Evolutionary conservation across 148 eudicot genomes (phyloP).

Genomic region (Fallopia convolvulus): DNA sequence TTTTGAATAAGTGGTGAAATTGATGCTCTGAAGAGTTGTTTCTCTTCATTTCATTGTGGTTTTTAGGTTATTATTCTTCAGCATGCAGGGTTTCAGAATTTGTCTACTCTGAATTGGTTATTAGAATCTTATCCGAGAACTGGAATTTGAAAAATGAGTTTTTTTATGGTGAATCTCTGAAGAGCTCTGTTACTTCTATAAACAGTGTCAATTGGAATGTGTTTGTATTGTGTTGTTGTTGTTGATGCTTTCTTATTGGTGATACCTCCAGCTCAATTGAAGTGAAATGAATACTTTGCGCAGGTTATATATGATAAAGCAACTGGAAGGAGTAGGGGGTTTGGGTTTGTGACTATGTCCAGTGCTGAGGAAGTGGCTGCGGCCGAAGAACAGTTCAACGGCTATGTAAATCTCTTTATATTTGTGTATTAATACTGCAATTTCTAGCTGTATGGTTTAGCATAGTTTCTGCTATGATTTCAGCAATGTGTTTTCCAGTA

Average conservation of each 20-base stretch:
- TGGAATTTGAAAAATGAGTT: neutral
- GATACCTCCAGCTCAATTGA: neutral
- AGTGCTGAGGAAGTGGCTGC: constrained; percentile 61
- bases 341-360: constrained; percentile 96
- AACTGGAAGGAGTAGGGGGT: constrained; percentile 92
- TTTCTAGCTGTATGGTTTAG: neutral
- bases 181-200: neutral
- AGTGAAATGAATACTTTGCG: neutral
- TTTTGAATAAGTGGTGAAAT: neutral
- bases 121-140: neutral
- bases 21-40: neutral
- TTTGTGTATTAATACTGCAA: neutral
- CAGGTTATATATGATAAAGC: constrained; percentile 92
- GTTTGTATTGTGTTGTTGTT: neutral
- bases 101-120: neutral
- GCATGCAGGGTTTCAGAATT: neutral
- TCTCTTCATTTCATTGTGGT: too few species aligned
- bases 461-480: neutral
- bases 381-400: constrained; percentile 74
- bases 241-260: neutral
- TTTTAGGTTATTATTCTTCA: neutral
- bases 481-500: neutral
- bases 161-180: neutral
- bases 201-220: neutral
- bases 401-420: constrained; percentile 50